Evolutionary conservation across 2,329 filamentous ascomycete species (phyloP).

Genomic region (Apiospora pterosperma): DNA sequence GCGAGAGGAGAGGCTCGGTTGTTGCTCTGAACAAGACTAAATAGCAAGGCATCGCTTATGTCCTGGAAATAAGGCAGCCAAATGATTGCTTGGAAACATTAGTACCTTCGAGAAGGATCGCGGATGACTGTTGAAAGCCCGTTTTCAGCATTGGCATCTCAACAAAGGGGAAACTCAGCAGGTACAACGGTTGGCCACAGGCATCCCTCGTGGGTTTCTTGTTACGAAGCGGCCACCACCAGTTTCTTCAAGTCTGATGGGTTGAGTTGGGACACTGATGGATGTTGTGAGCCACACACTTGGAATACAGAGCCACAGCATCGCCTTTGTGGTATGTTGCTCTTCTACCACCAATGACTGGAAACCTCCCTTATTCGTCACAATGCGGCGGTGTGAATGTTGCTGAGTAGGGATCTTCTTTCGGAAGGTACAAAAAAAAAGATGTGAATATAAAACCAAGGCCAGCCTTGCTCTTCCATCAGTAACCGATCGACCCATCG

Average conservation of each 20-base stretch:
- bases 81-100: background rate
- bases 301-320: background rate
- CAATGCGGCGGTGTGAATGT: background rate
- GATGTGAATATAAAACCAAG: background rate
- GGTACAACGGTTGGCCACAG: conserved; percentile 7
- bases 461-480: background rate
- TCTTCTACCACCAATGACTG: background rate
- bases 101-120: background rate
- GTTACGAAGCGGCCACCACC: background rate
- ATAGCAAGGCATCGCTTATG: background rate
- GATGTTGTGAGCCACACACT: background rate
- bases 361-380: background rate
- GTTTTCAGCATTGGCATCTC: background rate
- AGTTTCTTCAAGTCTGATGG: background rate
- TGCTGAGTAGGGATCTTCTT: background rate
- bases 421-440: background rate
- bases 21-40: background rate
- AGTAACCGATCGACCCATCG: background rate
- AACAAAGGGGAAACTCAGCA: background rate
- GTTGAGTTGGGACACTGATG: background rate
- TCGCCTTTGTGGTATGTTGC: conserved; percentile 2
- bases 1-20: too few relatives aligned
- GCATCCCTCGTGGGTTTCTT: conserved; percentile 1
- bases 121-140: background rate
- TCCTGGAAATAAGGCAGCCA: background rate